Evolutionary conservation across 495 filamentous ascomycete species (phyloP).

Genomic region (Aeminium ludgeri): DNA sequence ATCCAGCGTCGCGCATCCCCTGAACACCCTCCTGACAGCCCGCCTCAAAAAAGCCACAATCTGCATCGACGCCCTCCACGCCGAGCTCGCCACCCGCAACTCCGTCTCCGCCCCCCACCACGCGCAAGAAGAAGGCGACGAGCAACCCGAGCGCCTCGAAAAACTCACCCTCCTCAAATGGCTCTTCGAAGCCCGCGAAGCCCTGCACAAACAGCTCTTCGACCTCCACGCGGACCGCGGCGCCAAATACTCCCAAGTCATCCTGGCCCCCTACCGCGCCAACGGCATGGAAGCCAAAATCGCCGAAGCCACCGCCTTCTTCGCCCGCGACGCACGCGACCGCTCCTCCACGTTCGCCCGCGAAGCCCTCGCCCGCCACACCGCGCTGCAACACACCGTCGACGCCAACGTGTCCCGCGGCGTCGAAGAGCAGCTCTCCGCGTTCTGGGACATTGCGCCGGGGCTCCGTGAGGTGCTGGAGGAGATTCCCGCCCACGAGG

Average conservation of each 20-base stretch:
- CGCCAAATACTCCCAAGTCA: conserved; percentile 64
- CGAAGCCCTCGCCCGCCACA: conserved; percentile 49
- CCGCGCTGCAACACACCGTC: conserved; percentile 64
- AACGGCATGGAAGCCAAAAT: conserved; percentile 55
- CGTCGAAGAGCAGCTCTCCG: conserved; percentile 75
- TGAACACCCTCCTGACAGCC: conserved; percentile 51
- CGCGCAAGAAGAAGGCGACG: conserved; percentile 86
- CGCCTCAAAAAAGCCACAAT: conserved; percentile 32
- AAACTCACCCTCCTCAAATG: conserved; percentile 90
- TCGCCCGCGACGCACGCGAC: conserved; percentile 55
- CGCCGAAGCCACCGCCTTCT: conserved; percentile 60
- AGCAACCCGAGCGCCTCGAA: conserved; percentile 84
- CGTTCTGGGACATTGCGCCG: conserved; percentile 96
- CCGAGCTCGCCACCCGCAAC: conserved; percentile 43
- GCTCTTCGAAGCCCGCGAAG: conserved; percentile 88
- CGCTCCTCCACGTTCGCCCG: conserved; percentile 47
- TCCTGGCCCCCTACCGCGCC: conserved; percentile 64
- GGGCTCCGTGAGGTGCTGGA: conserved; percentile 57
- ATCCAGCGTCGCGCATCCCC: conserved; percentile 52
- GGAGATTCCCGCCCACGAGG: conserved; percentile 42
- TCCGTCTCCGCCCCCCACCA: conserved; percentile 61
- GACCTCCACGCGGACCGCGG: conserved; percentile 71
- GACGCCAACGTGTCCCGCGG: conserved; percentile 74
- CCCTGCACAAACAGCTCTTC: conserved; percentile 66
- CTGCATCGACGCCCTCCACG: conserved; percentile 53